Evolutionary conservation across 345 rosid genomes (phyloP), one percentile per base, ranked within the genome.

Genomic region (Boechera stricta): DNA sequence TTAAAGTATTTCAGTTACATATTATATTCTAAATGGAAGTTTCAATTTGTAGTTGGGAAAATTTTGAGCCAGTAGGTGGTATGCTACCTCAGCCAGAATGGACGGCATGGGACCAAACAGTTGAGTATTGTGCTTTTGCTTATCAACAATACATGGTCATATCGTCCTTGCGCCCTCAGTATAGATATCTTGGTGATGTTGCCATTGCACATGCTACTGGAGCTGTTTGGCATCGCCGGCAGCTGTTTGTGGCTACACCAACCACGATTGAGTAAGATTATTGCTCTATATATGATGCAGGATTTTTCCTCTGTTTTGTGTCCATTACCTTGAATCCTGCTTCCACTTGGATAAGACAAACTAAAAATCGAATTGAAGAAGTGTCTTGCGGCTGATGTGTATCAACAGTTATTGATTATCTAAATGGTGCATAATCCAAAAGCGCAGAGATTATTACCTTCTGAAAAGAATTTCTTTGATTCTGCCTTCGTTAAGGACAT

Each of bases 101-200:
- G 98, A 86, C 99, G 58, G 98, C 98, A 64, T 95, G 99, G 99
- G 99, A 95, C 83, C 91, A 91, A 82, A 95, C 96, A 56, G 99
- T 92, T 74, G 99, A 95, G 80, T 90, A 95, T 78, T 95, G 98
- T 84, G 99, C 99, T 15, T 91, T 95, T 82, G 96, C 93, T 16
- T 92, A 92, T 83, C 99, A 88, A 75, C 87, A 90, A 12, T 95
- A 89, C 76, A 89, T 95, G 78, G 97, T 95, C 55, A 88, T 95
- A 80, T 89, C 94, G 49, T 95, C 97, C 66, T 78, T 95, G 84
- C 93, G 99, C 15, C 99, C 99, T 45, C 98, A 91, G 80, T 95
- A 79, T 86, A 87, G 98, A 82, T 95, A 92, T 78, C 88, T 95
- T 58, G 99, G 99, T 75, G 98, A 95, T 77, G 96, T 95, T 81